A percentile compares a stretch with the other conserved stretches of the same genome.
Conservation (phyloP, 176 grass and related monocot species). For the Puccinellia tenuiflora region DNA sequence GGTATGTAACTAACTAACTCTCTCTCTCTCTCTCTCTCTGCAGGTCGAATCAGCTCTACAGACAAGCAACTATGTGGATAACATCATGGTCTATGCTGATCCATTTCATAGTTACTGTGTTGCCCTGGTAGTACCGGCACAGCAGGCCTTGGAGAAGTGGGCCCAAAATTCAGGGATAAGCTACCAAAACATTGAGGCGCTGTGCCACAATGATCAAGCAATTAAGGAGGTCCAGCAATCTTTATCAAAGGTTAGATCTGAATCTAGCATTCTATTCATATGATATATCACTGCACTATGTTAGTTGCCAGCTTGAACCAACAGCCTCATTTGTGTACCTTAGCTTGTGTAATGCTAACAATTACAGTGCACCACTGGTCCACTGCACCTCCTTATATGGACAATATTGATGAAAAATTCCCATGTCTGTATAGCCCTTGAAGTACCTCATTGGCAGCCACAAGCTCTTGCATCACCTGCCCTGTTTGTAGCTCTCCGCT, state of each 20-base stretch:
- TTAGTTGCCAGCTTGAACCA: not conserved
- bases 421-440: not conserved
- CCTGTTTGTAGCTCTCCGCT: not conserved
- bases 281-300: not conserved
- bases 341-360: not conserved
- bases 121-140: conserved; percentile 58
- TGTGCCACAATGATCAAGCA: conserved; percentile 60
- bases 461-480: not conserved
- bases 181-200: conserved; percentile 42
- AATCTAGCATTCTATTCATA: not conserved
- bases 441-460: too few relatives aligned
- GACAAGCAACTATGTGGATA: conserved; percentile 68
- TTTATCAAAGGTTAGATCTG: conserved; percentile 48
- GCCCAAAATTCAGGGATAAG: conserved; percentile 44
- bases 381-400: not conserved
- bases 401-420: not conserved
- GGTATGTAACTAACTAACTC: not conserved
- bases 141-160: conserved; percentile 61
- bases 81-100: conserved; percentile 83
- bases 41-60: conserved; percentile 70
- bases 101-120: conserved; percentile 78
- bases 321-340: not conserved
- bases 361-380: not conserved
- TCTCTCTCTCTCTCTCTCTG: conserved; percentile 13
- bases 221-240: conserved; percentile 72